These are phyloP conservation scores for Biscutella laevigata DNA, from an alignment of 441 rosid genomes.

Conservation along the genomic window DNA sequence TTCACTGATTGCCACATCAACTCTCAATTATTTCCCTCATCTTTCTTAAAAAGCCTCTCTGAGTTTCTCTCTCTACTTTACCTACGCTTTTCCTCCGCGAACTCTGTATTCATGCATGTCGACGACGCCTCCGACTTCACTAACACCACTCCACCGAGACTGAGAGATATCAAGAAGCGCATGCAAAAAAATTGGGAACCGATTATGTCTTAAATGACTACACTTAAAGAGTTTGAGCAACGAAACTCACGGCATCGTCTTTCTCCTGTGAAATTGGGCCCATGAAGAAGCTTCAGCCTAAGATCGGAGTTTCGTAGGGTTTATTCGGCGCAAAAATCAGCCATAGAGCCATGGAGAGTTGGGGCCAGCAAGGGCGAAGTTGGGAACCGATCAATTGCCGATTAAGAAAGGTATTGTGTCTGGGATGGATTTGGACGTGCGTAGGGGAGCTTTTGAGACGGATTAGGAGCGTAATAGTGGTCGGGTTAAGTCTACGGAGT, in stretches of 20 bases:
- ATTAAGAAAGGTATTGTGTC: conserved; percentile 72
- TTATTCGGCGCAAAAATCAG: conserved; percentile 91
- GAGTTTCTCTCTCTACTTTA: too few species aligned
- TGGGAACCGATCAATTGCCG: conserved; percentile 72
- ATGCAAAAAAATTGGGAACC: too few species aligned
- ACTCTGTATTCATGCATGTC: too few species aligned
- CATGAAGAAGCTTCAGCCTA: conserved; percentile 83
- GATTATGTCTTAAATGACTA: too few species aligned
- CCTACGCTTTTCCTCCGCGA: too few species aligned
- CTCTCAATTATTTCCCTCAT: too few species aligned
- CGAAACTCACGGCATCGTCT: conserved; percentile 31
- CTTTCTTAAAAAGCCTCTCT: too few species aligned
- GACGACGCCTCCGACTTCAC: too few species aligned
- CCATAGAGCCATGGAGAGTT: conserved; percentile 71
- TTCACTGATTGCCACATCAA: too few species aligned
- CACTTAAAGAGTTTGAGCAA: too few species aligned
- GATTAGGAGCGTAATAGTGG: conserved; percentile 39
- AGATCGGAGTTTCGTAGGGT: conserved; percentile 81
- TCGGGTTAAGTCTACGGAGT: conserved; percentile 41
- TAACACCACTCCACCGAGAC: too few species aligned
- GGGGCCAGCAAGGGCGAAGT: conserved; percentile 65
- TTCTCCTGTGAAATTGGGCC: conserved; percentile 58
- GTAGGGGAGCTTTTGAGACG: conserved; percentile 34
- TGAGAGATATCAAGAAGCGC: too few species aligned
- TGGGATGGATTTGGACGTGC: conserved; percentile 40